phyloP scores from a whole-genome alignment of 352 stramenopile genomes.

The Blastocystis sp. region DNA sequence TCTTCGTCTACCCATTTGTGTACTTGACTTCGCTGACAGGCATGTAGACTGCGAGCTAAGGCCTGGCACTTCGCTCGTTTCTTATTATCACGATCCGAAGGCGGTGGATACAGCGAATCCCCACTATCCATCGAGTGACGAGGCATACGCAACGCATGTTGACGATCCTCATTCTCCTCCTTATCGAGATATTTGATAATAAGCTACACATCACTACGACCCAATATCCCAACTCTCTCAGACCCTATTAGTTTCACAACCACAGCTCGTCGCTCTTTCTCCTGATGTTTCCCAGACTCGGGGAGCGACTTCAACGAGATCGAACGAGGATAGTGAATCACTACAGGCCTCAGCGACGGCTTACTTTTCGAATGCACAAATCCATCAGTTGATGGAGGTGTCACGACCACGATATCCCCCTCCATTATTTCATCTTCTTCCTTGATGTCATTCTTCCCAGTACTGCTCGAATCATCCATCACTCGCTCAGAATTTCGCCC shows the following conservation, averaged over 20 bases:
- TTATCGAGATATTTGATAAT: constrained; percentile 44
- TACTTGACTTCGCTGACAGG: constrained; percentile 15
- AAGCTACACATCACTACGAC: not conserved
- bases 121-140: not conserved
- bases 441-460: not conserved
- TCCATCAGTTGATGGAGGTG: not conserved
- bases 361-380: not conserved
- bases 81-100: not conserved
- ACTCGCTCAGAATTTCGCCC: not conserved
- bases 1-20: constrained; percentile 58
- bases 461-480: not conserved
- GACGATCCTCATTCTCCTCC: not conserved
- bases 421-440: constrained; percentile 50
- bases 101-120: not conserved
- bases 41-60: constrained; percentile 15
- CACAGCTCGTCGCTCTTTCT: constrained; percentile 53
- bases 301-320: not conserved
- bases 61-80: constrained; percentile 16
- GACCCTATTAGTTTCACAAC: constrained; percentile 12
- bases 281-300: not conserved
- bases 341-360: not conserved
- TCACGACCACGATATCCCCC: constrained; percentile 41
- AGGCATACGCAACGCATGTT: not conserved
- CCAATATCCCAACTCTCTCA: not conserved
- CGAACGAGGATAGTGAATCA: constrained; percentile 1